phyloP scores from a whole-genome alignment of 306 rosid species.

The Canavalia gladiata region DNA sequence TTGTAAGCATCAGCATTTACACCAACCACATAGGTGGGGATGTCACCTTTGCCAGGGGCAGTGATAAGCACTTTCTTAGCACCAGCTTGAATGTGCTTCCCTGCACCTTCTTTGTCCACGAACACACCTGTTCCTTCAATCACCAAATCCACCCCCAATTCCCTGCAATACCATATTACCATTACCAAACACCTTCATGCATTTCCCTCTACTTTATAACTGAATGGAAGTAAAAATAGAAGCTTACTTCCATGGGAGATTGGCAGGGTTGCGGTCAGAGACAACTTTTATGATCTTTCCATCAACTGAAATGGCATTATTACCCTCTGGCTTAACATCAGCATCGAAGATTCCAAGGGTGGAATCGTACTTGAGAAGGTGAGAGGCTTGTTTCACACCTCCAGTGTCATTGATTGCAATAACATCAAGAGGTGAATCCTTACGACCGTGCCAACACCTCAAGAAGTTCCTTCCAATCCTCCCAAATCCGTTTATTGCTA shows the following conservation, averaged over 20 bases:
- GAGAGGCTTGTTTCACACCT: slow-evolving; percentile 97
- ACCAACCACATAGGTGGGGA: slow-evolving; percentile 96
- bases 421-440: slow-evolving; percentile 93
- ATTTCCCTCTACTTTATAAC: background rate
- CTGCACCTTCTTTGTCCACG: slow-evolving; percentile 97
- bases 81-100: slow-evolving; percentile 91
- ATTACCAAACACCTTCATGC: slow-evolving; percentile 9
- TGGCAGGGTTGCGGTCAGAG: slow-evolving; percentile 77
- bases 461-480: slow-evolving; percentile 96
- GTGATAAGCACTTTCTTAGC: slow-evolving; percentile 98
- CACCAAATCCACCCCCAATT: slow-evolving; percentile 85
- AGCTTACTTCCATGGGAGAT: slow-evolving; percentile 93
- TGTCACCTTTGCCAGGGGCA: slow-evolving; percentile 99
- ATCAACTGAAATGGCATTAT: slow-evolving; percentile 77
- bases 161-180: slow-evolving; percentile 58
- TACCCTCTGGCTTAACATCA: slow-evolving; percentile 86
- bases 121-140: slow-evolving; percentile 99
- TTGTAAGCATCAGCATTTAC: slow-evolving; percentile 85
- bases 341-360: slow-evolving; percentile 96
- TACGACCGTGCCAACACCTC: slow-evolving; percentile 99
- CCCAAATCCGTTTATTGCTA: slow-evolving; percentile 95
- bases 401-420: slow-evolving; percentile 96
- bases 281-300: slow-evolving; percentile 93
- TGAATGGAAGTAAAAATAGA: background rate
- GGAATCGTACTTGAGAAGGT: slow-evolving; percentile 97